Evolutionary conservation across 805 yeast genomes (phyloP).

Genomic region (Candida coleopterorum): DNA sequence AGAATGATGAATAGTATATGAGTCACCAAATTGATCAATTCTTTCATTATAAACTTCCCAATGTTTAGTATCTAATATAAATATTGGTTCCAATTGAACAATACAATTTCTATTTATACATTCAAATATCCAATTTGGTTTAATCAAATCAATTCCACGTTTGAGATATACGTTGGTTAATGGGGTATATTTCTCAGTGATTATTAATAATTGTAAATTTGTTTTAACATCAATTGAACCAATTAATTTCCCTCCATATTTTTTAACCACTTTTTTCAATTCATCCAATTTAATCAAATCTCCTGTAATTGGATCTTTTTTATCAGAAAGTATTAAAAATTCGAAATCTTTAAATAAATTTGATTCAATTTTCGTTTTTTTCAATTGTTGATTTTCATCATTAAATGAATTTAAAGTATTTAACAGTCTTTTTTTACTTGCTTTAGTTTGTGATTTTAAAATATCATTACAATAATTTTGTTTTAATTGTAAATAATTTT

Average conservation of each 20-base stretch:
- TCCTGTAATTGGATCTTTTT: slow-evolving; percentile 15
- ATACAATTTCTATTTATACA: slow-evolving; percentile 42
- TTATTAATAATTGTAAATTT: slow-evolving; percentile 5
- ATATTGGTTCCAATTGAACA: slow-evolving; percentile 57
- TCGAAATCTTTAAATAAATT: slow-evolving; percentile 40
- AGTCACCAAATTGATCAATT: slow-evolving; percentile 61
- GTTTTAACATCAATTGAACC: slow-evolving; percentile 12
- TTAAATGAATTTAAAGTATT: slow-evolving; percentile 12
- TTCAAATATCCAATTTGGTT: slow-evolving; percentile 70
- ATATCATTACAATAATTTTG: slow-evolving; percentile 19
- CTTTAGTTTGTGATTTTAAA: slow-evolving; percentile 25
- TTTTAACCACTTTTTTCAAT: slow-evolving; percentile 33
- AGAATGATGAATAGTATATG: slow-evolving; percentile 35
- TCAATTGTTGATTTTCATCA: slow-evolving; percentile 11
- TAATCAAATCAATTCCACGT: slow-evolving; percentile 55
- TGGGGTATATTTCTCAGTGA: slow-evolving; percentile 17
- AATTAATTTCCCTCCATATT: slow-evolving; percentile 48
- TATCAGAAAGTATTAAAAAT: slow-evolving; percentile 56
- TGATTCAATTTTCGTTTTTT: slow-evolving; percentile 8
- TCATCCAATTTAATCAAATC: slow-evolving; percentile 28
- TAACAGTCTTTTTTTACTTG: slow-evolving; percentile 19
- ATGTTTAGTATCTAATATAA: slow-evolving; percentile 44
- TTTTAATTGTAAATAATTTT: slow-evolving; percentile 45
- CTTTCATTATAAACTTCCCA: slow-evolving; percentile 22
- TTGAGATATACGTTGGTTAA: slow-evolving; percentile 18